Percentiles rank a stretch among this genome's conserved stretches.
Conservation (phyloP, 148 eudicot species). For the Mesembryanthemum crystallinum region DNA sequence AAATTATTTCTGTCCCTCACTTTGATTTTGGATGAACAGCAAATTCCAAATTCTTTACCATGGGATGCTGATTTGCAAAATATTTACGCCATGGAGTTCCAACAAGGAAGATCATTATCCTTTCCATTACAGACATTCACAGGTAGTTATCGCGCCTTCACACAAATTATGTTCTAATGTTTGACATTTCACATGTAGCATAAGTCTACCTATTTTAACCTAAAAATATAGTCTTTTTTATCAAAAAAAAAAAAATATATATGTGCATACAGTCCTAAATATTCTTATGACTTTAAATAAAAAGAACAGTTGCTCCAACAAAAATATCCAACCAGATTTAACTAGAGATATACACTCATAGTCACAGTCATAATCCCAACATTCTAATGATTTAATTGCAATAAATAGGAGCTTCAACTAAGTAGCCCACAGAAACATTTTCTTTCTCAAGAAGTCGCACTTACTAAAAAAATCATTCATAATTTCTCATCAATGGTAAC, state of each 20-base stretch:
- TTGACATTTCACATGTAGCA: neutral
- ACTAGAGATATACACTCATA: neutral
- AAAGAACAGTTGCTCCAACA: neutral
- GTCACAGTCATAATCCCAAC: neutral
- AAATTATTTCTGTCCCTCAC: constrained; percentile 15
- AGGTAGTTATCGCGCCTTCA: constrained; percentile 48
- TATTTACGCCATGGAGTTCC: constrained; percentile 59
- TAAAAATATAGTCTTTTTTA: neutral
- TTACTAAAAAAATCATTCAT: neutral
- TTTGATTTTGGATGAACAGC: constrained; percentile 36
- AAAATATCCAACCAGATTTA: neutral
- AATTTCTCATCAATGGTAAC: neutral
- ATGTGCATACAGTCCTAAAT: too few species aligned
- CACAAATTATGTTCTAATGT: neutral
- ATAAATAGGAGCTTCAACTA: constrained; percentile 1
- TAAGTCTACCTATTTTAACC: neutral
- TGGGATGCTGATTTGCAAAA: constrained; percentile 77
- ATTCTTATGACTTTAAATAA: neutral
- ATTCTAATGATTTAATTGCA: neutral
- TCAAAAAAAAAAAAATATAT: too few species aligned
- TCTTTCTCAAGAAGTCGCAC: constrained; percentile 1
- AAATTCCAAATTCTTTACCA: constrained; percentile 46
- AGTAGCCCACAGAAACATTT: neutral
- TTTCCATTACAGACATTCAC: constrained; percentile 58
- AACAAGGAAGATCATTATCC: constrained; percentile 58